Evolutionary conservation across 441 rosid species (phyloP).

Genomic region (Pelargonium exstipulatum): DNA sequence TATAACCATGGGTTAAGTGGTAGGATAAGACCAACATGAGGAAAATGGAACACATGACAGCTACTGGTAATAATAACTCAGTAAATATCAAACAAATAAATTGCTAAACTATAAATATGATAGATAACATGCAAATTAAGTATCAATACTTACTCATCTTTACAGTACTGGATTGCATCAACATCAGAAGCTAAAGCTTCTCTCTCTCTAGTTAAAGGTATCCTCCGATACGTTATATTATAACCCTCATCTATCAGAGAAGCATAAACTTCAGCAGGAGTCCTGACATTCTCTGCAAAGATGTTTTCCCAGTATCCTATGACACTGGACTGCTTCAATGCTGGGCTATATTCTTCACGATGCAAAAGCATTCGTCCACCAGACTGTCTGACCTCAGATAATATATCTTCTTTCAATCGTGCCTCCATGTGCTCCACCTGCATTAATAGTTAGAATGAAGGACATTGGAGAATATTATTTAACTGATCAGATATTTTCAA

Average conservation of each 20-base stretch:
- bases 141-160: conserved; percentile 63
- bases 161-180: conserved; percentile 72
- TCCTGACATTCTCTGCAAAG: conserved; percentile 71
- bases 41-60: neutral
- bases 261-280: conserved; percentile 88
- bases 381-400: conserved; percentile 63
- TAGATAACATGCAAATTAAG: conserved; percentile 7
- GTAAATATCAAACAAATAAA: neutral
- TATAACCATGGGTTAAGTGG: neutral
- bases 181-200: conserved; percentile 91
- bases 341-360: conserved; percentile 81
- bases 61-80: conserved; percentile 9
- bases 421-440: conserved; percentile 95
- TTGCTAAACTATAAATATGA: conserved; percentile 1
- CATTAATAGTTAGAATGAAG: conserved; percentile 16
- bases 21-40: neutral
- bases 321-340: conserved; percentile 69
- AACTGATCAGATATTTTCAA: conserved; percentile 7
- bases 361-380: conserved; percentile 92
- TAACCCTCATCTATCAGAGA: conserved; percentile 67
- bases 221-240: conserved; percentile 66
- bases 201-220: conserved; percentile 92
- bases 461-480: conserved; percentile 20
- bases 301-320: conserved; percentile 96
- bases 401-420: conserved; percentile 82